Evolutionary conservation across 805 yeast species (phyloP).

Genomic region (Candida krabiensis): DNA sequence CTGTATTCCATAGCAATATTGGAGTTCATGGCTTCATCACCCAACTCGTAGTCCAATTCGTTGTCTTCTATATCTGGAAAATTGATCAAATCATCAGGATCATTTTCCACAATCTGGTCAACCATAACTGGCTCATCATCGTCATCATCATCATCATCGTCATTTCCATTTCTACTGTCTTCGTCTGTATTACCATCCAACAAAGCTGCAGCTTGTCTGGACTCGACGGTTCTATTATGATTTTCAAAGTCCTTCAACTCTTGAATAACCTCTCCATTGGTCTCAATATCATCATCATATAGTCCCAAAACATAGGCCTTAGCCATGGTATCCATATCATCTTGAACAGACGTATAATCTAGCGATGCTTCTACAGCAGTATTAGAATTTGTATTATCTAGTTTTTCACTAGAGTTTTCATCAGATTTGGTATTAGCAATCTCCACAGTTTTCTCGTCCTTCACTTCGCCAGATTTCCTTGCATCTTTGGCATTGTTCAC

Average conservation of each 20-base stretch:
- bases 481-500: not conserved
- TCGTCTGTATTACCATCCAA: conserved; percentile 1
- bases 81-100: conserved; percentile 28
- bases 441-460: not conserved
- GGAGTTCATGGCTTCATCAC: conserved; percentile 40
- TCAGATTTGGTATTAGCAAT: conserved; percentile 8
- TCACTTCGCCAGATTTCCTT: not conserved
- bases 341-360: conserved; percentile 43
- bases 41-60: conserved; percentile 29
- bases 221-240: conserved; percentile 49
- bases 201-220: conserved; percentile 21
- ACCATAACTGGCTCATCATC: conserved; percentile 40
- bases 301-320: conserved; percentile 58
- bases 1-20: conserved; percentile 59
- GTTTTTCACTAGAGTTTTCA: too few relatives aligned
- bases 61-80: conserved; percentile 20
- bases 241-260: conserved; percentile 52
- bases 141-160: conserved; percentile 32
- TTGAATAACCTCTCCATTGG: conserved; percentile 57
- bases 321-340: conserved; percentile 57
- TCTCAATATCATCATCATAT: conserved; percentile 59
- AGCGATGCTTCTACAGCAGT: conserved; percentile 30
- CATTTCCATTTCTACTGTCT: conserved; percentile 13
- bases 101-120: conserved; percentile 46
- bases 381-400: not conserved